These are phyloP conservation scores for Setomelanomma holmii DNA, from an alignment of 2,329 filamentous ascomycete genomes.

Conservation along the genomic window DNA sequence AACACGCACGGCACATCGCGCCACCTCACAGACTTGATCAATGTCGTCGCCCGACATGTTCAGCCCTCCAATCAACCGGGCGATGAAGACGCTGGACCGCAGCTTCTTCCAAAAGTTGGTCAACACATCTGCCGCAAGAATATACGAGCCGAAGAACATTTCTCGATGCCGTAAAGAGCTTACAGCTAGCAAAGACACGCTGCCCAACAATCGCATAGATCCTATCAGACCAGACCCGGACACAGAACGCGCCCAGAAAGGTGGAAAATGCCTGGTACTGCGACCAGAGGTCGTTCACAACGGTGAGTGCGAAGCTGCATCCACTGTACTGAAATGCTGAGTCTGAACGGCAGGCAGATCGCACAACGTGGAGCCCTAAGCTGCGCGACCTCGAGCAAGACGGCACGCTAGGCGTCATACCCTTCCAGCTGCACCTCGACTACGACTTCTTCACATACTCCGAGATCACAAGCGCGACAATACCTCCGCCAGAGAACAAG, in stretches of 20 bases:
- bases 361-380: constrained; percentile 76
- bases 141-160: constrained; percentile 79
- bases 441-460: constrained; percentile 89
- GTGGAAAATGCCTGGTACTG: constrained; percentile 56
- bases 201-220: constrained; percentile 69
- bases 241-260: constrained; percentile 58
- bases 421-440: constrained; percentile 76
- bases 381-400: constrained; percentile 72
- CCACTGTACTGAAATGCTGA: constrained; percentile 31
- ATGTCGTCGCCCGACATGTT: constrained; percentile 60
- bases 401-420: constrained; percentile 73
- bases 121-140: constrained; percentile 77
- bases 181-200: constrained; percentile 68
- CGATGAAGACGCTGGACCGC: constrained; percentile 81
- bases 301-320: constrained; percentile 34
- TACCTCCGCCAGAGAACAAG: constrained; percentile 73
- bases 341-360: constrained; percentile 60
- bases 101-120: constrained; percentile 81
- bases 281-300: constrained; percentile 51
- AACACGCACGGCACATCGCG: neutral
- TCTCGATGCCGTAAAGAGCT: constrained; percentile 73
- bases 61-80: constrained; percentile 80
- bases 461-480: constrained; percentile 81
- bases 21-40: constrained; percentile 26
- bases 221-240: constrained; percentile 68